Evolutionary conservation across 306 rosid species (phyloP), one percentile per base, ranked within the genome.

Genomic region (Inga leiocalycina): DNA sequence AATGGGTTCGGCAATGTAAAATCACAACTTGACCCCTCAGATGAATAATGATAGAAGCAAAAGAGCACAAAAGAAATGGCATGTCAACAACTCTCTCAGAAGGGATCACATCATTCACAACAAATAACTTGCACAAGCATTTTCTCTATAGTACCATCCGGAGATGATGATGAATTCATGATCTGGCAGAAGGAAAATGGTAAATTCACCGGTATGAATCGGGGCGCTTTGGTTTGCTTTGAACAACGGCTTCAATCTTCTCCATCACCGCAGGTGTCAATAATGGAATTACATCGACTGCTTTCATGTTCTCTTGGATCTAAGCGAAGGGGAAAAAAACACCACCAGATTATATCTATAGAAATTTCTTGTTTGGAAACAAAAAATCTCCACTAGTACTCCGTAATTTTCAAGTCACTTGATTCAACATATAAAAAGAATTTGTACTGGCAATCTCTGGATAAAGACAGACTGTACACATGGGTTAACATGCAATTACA

Each of bases 291-390:
- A 90, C 97, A 61, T 92, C 91, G 52, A 96, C 44, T 52, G 99
- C 98, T 85, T 96, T 96, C 99, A 96, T 94, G 91, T 96, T 96
- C 93, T 96, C 99, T 83, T 87, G 92, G 84, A 95, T 89, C 99
- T 96, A 85, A 57, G 79, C 14, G 12, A 75, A 61, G 8, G 10
- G 74, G 80, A 84, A n/a, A 20, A 56, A 57, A 2, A 57, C 24
- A 54, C 62, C 66, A 62, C 19, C 41, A 3, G 32, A 30, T 13
- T 30, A 30, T 27, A 62, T 37, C 2, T 22, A 54, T 45, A 20
- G 1, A 27, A 54, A 57, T 68, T 34, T 37, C 20, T 35, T 37
- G 35, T 22, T 71, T 19, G 13, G 30, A 5, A 30, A 49, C 1
- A 59, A 57, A 5, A 57, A 20, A 44, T 71, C 48, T 46, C 41